Percentiles rank a stretch among this genome's conserved stretches.
phyloP scores from a whole-genome alignment of 2,329 filamentous ascomycete genomes.

The Claviceps paspali region DNA sequence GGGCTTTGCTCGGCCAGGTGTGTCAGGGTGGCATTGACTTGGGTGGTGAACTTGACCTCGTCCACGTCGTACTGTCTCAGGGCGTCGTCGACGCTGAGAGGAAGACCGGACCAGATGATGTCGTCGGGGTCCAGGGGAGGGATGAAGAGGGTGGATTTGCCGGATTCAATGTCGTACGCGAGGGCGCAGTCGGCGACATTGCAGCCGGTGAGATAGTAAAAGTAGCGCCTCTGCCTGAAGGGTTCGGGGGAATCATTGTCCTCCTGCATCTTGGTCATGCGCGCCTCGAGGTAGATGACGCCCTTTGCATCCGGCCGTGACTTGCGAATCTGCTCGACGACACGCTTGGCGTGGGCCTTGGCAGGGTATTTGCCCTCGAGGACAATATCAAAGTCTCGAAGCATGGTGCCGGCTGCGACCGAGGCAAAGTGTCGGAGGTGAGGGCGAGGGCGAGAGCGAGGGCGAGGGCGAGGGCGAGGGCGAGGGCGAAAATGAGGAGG shows the following conservation, averaged over 20 bases:
- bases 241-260: conserved; percentile 75
- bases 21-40: conserved; percentile 60
- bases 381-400: conserved; percentile 32
- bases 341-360: conserved; percentile 71
- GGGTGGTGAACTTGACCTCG: conserved; percentile 53
- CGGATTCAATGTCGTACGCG: conserved; percentile 61
- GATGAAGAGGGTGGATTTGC: conserved; percentile 74
- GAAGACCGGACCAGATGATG: conserved; percentile 88
- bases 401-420: conserved; percentile 12
- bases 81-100: conserved; percentile 62
- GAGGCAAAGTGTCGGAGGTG: conserved; percentile 1
- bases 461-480: not conserved
- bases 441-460: not conserved
- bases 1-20: conserved; percentile 26
- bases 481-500: not conserved
- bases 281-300: conserved; percentile 76
- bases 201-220: conserved; percentile 87
- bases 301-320: conserved; percentile 50
- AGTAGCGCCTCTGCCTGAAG: conserved; percentile 82
- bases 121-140: conserved; percentile 75
- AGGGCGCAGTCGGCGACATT: conserved; percentile 66
- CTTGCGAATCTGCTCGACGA: conserved; percentile 61
- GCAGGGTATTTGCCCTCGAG: conserved; percentile 59
- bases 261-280: conserved; percentile 67
- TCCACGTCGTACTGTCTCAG: conserved; percentile 68